Evolutionary conservation across 75 land plant species (phyloP), one percentile per base, ranked within the genome.

Genomic region (Picea glauca): DNA sequence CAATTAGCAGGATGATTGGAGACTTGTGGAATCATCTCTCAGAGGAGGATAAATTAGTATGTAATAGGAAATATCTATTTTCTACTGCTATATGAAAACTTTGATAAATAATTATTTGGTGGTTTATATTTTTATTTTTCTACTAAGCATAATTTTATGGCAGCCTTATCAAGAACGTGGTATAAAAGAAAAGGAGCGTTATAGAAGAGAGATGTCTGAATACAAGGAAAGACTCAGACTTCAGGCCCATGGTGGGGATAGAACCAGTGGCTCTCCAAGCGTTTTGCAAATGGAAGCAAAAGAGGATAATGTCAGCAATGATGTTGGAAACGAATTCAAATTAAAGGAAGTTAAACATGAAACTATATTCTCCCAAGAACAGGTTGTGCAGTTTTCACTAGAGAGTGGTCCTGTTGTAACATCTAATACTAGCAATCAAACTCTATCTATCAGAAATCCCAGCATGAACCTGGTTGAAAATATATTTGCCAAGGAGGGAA

Each of bases 1-100:
- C 90, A 83, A 88, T 90, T 78, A 95, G 92, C 63, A 92, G 88
- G 65, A 93, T 91, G 96, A 93, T 95, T 38, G 96, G 98, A 12
- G 88, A 91, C 54, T 81, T 85, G 0, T 93, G 98, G 96, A 91
- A 78, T 80, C 87, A 77, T n/a, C 93, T 91, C 72, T 84, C 91
- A 32, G 83, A 87, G 40, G 92, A 93, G 58, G 86, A 95, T 65
- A 93, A 84, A 77, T 58, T 76, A 78, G 93, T 95, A 75, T 79
- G 94, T 8, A 75, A 33, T 46, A 13, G n/a, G 9, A 40, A 68
- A 68, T 31, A 43, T 11, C n/a, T 7, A 35, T 40, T 20, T 70
- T 20, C 3, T 40, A 70, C 50, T 70, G 13, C 0, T 70, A 40
- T 43, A 40, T 20, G 35, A 40, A 70, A 43, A 20, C 15, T n/a